phyloP scores from a whole-genome alignment of 2,329 filamentous ascomycete genomes.

The Parascedosporium putredinis region DNA sequence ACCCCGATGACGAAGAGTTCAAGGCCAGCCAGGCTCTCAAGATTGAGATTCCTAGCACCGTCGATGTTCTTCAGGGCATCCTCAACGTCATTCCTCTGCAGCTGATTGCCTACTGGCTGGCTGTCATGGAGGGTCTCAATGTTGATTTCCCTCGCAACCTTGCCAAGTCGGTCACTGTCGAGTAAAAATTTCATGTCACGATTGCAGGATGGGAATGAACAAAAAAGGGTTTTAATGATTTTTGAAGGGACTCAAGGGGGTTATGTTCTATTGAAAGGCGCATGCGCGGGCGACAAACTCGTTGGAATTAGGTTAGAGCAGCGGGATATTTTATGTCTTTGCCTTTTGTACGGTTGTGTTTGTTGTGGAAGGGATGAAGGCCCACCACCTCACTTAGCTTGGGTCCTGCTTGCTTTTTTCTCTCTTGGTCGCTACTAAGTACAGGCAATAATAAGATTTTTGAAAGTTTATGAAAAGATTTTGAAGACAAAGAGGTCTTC shows the following conservation, averaged over 20 bases:
- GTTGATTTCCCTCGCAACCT: slow-evolving; percentile 98
- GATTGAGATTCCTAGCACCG: slow-evolving; percentile 94
- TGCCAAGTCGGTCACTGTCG: slow-evolving; percentile 97
- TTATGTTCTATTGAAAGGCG: slow-evolving; percentile 5
- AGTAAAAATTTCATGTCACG: slow-evolving; percentile 48
- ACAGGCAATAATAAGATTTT: neutral
- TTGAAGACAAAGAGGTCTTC: too few relatives aligned
- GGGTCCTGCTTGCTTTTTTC: too few relatives aligned
- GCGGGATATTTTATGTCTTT: slow-evolving; percentile 2
- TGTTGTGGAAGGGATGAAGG: too few relatives aligned
- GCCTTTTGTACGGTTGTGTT: neutral
- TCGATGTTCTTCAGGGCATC: slow-evolving; percentile 90
- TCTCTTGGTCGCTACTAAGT: too few relatives aligned
- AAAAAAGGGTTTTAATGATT: slow-evolving; percentile 1
- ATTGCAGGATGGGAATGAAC: neutral
- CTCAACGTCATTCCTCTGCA: slow-evolving; percentile 96
- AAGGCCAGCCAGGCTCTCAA: slow-evolving; percentile 79
- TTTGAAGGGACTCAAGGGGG: neutral
- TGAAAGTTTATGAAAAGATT: neutral
- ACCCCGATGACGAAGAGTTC: slow-evolving; percentile 82
- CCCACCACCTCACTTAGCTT: neutral
- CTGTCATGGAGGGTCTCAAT: slow-evolving; percentile 89
- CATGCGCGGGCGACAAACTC: neutral
- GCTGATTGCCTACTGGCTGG: slow-evolving; percentile 98
- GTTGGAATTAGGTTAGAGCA: slow-evolving; percentile 5